These are phyloP conservation scores for Stenocarpella maydis DNA, from an alignment of 2,329 filamentous ascomycete genomes.

Conservation along the genomic window DNA sequence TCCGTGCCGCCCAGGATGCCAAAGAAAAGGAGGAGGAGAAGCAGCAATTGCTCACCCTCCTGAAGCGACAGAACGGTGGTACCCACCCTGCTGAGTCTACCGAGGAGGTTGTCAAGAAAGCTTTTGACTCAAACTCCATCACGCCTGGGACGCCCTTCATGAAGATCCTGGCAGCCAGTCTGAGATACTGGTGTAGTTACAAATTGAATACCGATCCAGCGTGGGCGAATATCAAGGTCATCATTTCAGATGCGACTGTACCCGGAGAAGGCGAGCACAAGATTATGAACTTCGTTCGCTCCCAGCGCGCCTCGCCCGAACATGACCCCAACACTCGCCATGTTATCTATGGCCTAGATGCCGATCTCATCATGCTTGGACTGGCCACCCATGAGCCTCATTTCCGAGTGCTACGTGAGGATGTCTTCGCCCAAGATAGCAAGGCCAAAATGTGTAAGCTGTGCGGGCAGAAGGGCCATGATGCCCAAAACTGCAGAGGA, in stretches of 20 bases:
- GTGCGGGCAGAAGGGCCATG: slow-evolving; percentile 92
- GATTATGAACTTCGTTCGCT: slow-evolving; percentile 98
- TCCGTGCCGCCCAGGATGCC: slow-evolving; percentile 92
- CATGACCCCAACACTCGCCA: slow-evolving; percentile 97
- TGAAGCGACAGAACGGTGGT: slow-evolving; percentile 80
- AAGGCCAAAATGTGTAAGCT: slow-evolving; percentile 84
- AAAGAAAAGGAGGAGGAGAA: slow-evolving; percentile 94
- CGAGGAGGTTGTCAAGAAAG: slow-evolving; percentile 78
- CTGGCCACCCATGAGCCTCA: slow-evolving; percentile 97
- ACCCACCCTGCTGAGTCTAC: slow-evolving; percentile 67
- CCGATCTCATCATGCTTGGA: slow-evolving; percentile 98
- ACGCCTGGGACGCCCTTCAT: slow-evolving; percentile 98
- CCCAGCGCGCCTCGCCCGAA: slow-evolving; percentile 87
- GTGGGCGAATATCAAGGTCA: slow-evolving; percentile 95
- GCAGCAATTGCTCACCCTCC: slow-evolving; percentile 82
- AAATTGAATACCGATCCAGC: slow-evolving; percentile 96
- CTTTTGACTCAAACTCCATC: slow-evolving; percentile 88
- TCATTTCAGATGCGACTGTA: slow-evolving; percentile 97
- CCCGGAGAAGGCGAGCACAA: slow-evolving; percentile 99
- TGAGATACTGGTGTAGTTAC: slow-evolving; percentile 97
- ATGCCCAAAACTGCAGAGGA: slow-evolving; percentile 84
- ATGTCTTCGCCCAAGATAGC: slow-evolving; percentile 91
- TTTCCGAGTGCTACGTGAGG: slow-evolving; percentile 94
- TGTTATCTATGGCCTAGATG: slow-evolving; percentile 97
- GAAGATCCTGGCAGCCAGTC: slow-evolving; percentile 88